A percentile compares a stretch with the other conserved stretches of the same genome.
Conservation (phyloP, 306 rosid species). For the Cicer pinnatifidum region DNA sequence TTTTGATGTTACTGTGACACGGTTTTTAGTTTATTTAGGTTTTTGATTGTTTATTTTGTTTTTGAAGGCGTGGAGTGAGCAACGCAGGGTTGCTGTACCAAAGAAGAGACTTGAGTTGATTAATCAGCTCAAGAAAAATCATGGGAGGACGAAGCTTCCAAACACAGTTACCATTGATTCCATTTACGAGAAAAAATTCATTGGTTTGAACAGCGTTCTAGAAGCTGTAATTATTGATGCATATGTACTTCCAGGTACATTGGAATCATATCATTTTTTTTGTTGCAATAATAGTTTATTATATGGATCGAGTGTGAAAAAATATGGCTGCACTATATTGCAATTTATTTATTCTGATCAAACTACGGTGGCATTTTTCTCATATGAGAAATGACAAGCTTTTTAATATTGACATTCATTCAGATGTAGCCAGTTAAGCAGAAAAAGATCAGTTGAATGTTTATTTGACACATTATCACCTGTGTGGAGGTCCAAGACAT, state of each 20-base stretch:
- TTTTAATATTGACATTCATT: neutral
- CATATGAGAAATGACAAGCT: neutral
- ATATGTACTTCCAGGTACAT: slow-evolving; percentile 82
- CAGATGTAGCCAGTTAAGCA: neutral
- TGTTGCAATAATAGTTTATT: neutral
- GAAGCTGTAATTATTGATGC: slow-evolving; percentile 74
- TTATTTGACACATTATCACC: slow-evolving; percentile 8
- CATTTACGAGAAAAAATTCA: slow-evolving; percentile 74
- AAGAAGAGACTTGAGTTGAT: slow-evolving; percentile 74
- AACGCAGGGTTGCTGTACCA: slow-evolving; percentile 67
- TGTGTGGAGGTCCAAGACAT: slow-evolving; percentile 4
- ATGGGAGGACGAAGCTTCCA: slow-evolving; percentile 69
- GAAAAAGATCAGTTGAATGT: neutral
- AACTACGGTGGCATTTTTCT: neutral
- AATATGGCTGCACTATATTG: neutral
- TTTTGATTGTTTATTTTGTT: slow-evolving; percentile 35
- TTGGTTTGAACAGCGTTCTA: slow-evolving; percentile 71
- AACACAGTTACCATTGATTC: slow-evolving; percentile 84
- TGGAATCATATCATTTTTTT: slow-evolving; percentile 1
- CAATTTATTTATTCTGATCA: neutral
- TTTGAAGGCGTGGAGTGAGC: slow-evolving; percentile 81
- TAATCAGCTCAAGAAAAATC: slow-evolving; percentile 57
- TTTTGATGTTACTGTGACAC: neutral
- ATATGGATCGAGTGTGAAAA: slow-evolving; percentile 15
- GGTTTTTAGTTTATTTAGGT: slow-evolving; percentile 4